Evolutionary conservation across 768 basidiomycete genomes (phyloP).

Genomic region (Nidula microcarpa): DNA sequence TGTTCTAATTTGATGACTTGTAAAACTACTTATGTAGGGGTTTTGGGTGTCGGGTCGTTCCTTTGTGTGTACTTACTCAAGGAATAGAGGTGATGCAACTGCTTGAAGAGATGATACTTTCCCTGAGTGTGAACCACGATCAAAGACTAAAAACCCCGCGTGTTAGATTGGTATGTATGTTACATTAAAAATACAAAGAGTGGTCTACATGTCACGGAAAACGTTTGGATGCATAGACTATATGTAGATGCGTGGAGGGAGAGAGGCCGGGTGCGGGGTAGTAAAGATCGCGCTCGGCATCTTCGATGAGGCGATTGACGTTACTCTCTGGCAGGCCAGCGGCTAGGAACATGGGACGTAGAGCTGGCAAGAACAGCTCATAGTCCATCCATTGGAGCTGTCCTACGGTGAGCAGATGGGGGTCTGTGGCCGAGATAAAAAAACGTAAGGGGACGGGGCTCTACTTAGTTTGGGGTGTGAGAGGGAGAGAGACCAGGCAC

Average conservation of each 20-base stretch:
- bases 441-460: too few species aligned
- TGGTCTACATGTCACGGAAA: slow-evolving; percentile 11
- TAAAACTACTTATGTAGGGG: too few species aligned
- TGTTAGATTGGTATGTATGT: neutral
- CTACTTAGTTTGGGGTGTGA: too few species aligned
- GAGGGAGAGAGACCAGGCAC: slow-evolving; percentile 4
- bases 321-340: slow-evolving; percentile 49
- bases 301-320: slow-evolving; percentile 53
- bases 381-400: slow-evolving; percentile 75
- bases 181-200: neutral
- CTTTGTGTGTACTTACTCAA: slow-evolving; percentile 44
- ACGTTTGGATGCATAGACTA: slow-evolving; percentile 49
- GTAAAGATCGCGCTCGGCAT: slow-evolving; percentile 66
- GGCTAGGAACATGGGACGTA: slow-evolving; percentile 56
- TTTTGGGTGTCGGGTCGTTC: slow-evolving; percentile 51
- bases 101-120: slow-evolving; percentile 21
- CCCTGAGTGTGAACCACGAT: slow-evolving; percentile 5
- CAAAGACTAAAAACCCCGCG: slow-evolving; percentile 2
- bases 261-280: slow-evolving; percentile 41
- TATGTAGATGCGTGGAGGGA: slow-evolving; percentile 51
- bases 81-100: slow-evolving; percentile 62
- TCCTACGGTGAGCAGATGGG: slow-evolving; percentile 56
- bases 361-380: slow-evolving; percentile 60
- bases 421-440: too few species aligned
- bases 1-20: slow-evolving; percentile 23